Conservation (phyloP, 1,284 basidiomycete genomes). For the Athelia psychrophila region DNA sequence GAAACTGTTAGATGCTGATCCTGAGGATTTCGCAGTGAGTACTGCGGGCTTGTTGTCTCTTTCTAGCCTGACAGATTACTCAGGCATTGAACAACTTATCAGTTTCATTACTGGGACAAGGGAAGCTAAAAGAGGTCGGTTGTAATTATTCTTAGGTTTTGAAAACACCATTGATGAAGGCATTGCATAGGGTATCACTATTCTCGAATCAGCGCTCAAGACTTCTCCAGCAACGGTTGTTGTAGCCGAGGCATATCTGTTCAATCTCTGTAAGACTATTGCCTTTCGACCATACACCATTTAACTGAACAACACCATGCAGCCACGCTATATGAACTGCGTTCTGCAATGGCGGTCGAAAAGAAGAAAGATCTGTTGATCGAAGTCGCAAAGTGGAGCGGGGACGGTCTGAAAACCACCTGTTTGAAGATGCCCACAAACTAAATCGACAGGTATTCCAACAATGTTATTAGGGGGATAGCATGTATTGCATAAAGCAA, state of each 20-base stretch:
- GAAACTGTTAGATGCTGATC: constrained; percentile 43
- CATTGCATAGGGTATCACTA: constrained; percentile 44
- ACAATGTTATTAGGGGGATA: background rate
- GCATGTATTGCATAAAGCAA: constrained; percentile 1
- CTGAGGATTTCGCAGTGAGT: constrained; percentile 59
- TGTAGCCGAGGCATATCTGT: constrained; percentile 75
- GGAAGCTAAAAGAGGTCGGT: constrained; percentile 65
- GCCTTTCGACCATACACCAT: background rate
- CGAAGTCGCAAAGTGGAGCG: constrained; percentile 79
- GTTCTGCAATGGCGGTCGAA: constrained; percentile 62
- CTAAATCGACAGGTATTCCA: constrained; percentile 18
- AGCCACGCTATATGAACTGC: constrained; percentile 81
- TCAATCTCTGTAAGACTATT: constrained; percentile 67
- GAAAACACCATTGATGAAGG: background rate
- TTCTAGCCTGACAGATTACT: background rate
- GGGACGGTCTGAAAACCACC: constrained; percentile 74
- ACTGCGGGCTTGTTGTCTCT: background rate
- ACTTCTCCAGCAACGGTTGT: constrained; percentile 66
- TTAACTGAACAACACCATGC: constrained; percentile 4
- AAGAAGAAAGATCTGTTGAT: constrained; percentile 71
- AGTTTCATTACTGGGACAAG: constrained; percentile 66
- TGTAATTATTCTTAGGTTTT: background rate
- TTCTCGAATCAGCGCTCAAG: constrained; percentile 59
- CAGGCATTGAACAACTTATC: constrained; percentile 79
- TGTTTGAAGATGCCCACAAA: constrained; percentile 75